A percentile compares a stretch with the other conserved stretches of the same genome.
phyloP scores from a whole-genome alignment of 305 asterid species.

The Fraxinus nigra region DNA sequence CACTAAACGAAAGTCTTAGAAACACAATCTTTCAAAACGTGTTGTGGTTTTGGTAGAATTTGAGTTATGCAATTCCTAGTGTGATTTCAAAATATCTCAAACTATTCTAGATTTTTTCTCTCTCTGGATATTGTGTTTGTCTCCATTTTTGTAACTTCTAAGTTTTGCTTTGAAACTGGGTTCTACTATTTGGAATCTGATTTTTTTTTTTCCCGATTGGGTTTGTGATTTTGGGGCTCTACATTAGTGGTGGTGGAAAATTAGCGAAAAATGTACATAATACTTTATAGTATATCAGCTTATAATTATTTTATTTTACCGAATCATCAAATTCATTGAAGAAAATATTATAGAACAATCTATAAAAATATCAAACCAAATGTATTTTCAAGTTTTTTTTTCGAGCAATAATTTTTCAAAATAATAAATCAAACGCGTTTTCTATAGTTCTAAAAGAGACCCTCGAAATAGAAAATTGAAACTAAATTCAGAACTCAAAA shows the following conservation, averaged over 20 bases:
- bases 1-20: too few species aligned
- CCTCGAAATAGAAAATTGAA: not conserved
- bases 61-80: not conserved
- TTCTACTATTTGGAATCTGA: too few species aligned
- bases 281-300: not conserved
- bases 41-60: not conserved
- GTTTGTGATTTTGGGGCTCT: too few species aligned
- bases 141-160: not conserved
- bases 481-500: too few species aligned
- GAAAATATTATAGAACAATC: too few species aligned
- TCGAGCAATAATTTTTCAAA: too few species aligned
- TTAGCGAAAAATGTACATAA: too few species aligned
- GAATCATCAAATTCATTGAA: not conserved
- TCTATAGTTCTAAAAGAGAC: too few species aligned
- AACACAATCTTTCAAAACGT: too few species aligned
- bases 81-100: not conserved
- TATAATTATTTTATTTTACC: too few species aligned
- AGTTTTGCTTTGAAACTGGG: too few species aligned
- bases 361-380: not conserved
- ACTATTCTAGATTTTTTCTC: not conserved
- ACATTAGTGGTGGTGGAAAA: not conserved
- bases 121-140: not conserved
- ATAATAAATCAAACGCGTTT: too few species aligned
- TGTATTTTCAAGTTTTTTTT: not conserved
- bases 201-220: not conserved